Percentiles rank a stretch among this genome's conserved stretches.
These are phyloP conservation scores for Endoconidiophora polonica DNA, from an alignment of 2,329 filamentous ascomycete genomes.

Conservation along the genomic window DNA sequence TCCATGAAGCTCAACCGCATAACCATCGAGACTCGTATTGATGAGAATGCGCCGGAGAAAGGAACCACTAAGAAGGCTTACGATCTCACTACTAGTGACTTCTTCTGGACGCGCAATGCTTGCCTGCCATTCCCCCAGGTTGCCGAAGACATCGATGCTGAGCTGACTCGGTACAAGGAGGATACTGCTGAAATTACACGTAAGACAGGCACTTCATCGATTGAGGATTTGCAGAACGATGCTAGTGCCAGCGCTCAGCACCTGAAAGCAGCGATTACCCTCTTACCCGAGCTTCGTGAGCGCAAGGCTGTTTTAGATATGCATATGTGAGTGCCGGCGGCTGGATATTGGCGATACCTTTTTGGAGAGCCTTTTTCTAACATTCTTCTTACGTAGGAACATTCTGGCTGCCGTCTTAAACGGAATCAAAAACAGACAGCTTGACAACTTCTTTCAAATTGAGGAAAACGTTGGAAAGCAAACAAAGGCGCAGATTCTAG, in stretches of 20 bases:
- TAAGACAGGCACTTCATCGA: constrained; percentile 80
- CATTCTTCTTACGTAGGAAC: constrained; percentile 28
- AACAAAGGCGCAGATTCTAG: constrained; percentile 73
- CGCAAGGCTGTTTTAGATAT: constrained; percentile 88
- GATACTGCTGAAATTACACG: constrained; percentile 88
- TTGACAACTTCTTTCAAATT: constrained; percentile 91
- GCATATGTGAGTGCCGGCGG: constrained; percentile 59
- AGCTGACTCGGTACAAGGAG: constrained; percentile 87
- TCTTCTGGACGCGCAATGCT: constrained; percentile 93
- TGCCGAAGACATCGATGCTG: constrained; percentile 86
- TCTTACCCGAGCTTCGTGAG: constrained; percentile 80
- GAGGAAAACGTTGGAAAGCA: constrained; percentile 90
- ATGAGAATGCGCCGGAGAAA: constrained; percentile 59
- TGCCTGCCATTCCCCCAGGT: constrained; percentile 85
- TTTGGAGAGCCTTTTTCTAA: neutral
- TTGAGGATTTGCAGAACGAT: constrained; percentile 86
- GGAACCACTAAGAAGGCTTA: constrained; percentile 75
- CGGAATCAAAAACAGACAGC: constrained; percentile 84
- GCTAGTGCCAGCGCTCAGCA: constrained; percentile 81
- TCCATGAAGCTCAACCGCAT: constrained; percentile 67
- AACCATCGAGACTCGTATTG: constrained; percentile 68
- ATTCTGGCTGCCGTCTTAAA: constrained; percentile 61
- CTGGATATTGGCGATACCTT: no score
- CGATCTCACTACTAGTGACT: constrained; percentile 77
- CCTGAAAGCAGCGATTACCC: constrained; percentile 84